Conservation (phyloP, 768 basidiomycete species). For the Cystofilobasidium ferigula region DNA sequence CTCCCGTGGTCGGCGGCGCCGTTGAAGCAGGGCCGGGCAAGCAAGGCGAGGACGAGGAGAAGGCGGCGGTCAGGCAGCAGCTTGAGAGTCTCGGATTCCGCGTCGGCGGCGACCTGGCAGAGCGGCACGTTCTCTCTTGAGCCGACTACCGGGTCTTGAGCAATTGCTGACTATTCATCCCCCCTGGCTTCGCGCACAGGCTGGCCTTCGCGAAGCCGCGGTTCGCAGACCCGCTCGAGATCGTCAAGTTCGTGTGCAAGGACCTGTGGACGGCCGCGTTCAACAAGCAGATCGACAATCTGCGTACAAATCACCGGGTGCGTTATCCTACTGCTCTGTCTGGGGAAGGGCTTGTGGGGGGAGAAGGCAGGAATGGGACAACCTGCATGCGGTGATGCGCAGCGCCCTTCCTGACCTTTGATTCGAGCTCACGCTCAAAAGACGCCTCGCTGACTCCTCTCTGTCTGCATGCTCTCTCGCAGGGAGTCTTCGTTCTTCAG, state of each 20-base stretch:
- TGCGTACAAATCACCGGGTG: slow-evolving; percentile 87
- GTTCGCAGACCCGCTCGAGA: slow-evolving; percentile 73
- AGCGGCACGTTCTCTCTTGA: slow-evolving; percentile 49
- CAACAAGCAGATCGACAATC: slow-evolving; percentile 91
- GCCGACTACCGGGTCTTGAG: not conserved
- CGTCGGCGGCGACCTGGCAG: slow-evolving; percentile 74
- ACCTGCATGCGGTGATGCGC: no score
- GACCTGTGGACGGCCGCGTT: slow-evolving; percentile 76
- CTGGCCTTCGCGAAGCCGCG: slow-evolving; percentile 62
- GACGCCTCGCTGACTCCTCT: not conserved
- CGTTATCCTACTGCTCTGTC: slow-evolving; percentile 30
- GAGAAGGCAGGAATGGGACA: not conserved
- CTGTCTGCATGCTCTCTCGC: not conserved
- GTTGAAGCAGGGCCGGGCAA: slow-evolving; percentile 25
- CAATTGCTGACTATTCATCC: not conserved
- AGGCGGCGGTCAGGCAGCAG: slow-evolving; percentile 56
- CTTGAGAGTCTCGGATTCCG: slow-evolving; percentile 75
- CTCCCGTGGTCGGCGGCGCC: slow-evolving; percentile 26
- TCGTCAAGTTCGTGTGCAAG: slow-evolving; percentile 91
- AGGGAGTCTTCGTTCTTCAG: slow-evolving; percentile 90
- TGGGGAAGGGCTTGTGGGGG: not conserved
- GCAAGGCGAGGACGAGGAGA: slow-evolving; percentile 60
- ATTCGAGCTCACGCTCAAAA: no score
- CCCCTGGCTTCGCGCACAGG: slow-evolving; percentile 41
- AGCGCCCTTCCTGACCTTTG: no score